Percentiles rank a stretch among this genome's conserved stretches.
Conservation (phyloP, 129 eudicot species). For the Kitagawia praeruptora region DNA sequence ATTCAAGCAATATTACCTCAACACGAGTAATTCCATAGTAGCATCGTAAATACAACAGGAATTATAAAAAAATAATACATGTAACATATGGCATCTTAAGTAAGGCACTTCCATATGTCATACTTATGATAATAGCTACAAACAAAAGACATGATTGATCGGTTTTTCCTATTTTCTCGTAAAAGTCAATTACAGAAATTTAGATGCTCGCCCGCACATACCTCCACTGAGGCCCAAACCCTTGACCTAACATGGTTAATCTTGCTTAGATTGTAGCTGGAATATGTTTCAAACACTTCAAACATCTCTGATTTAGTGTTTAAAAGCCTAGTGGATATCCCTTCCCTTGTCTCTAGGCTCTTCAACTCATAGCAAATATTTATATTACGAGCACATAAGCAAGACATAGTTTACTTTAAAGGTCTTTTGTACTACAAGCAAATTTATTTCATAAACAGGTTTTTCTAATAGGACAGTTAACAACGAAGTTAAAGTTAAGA, state of each 20-base stretch:
- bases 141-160: background rate
- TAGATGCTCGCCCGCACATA: background rate
- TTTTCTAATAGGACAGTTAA: background rate
- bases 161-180: too few species aligned
- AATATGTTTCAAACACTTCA: background rate
- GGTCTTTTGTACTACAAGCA: background rate
- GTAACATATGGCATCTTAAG: background rate
- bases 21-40: background rate
- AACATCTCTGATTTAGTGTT: background rate
- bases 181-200: background rate
- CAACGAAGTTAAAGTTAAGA: background rate
- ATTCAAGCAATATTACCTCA: slow-evolving; percentile 11
- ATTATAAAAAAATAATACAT: background rate
- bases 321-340: background rate
- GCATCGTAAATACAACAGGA: background rate
- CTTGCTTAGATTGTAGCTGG: background rate
- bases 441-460: too few species aligned
- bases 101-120: background rate
- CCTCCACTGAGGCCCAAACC: too few species aligned
- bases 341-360: background rate
- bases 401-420: background rate
- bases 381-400: background rate
- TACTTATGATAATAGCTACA: background rate
- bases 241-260: background rate
- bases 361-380: background rate